Evolutionary conservation across 2,329 filamentous ascomycete species (phyloP).

Genomic region (Diaporthe ilicicola): DNA sequence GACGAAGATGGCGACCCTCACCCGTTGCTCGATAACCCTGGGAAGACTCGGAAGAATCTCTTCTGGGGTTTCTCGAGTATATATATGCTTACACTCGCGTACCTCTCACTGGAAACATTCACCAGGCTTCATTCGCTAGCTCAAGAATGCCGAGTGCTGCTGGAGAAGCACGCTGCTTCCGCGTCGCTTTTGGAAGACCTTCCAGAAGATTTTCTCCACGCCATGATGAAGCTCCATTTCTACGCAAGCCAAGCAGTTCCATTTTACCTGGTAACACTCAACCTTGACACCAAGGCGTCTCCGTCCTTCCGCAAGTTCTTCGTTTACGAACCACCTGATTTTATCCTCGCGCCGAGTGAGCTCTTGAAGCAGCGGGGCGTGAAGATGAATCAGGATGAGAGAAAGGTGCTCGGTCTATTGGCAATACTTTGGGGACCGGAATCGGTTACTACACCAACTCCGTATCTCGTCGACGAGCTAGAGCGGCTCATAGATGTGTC

Average conservation of each 20-base stretch:
- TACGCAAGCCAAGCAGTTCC: conserved; percentile 46
- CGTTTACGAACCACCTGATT: conserved; percentile 39
- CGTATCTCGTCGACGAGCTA: conserved; percentile 55
- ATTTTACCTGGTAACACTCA: conserved; percentile 41
- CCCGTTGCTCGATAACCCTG: conserved; percentile 33
- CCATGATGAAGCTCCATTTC: conserved; percentile 51
- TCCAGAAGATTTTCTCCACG: conserved; percentile 48
- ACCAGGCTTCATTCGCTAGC: conserved; percentile 47
- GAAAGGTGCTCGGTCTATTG: conserved; percentile 48
- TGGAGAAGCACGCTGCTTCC: conserved; percentile 41
- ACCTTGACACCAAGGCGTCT: conserved; percentile 44
- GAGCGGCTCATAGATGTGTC: conserved; percentile 53
- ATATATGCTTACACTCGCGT: conserved; percentile 42
- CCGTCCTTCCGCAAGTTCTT: conserved; percentile 50
- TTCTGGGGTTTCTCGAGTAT: conserved; percentile 52
- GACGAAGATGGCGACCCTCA: conserved; percentile 47
- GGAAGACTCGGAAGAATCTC: conserved; percentile 28
- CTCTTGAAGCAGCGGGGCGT: conserved; percentile 27
- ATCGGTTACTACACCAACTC: conserved; percentile 41
- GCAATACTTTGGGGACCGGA: conserved; percentile 48
- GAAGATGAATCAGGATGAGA: conserved; percentile 36
- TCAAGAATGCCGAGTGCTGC: conserved; percentile 39
- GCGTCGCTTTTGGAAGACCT: conserved; percentile 47
- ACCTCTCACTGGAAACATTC: conserved; percentile 48
- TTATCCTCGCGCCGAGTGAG: conserved; percentile 38